A percentile compares a stretch with the other conserved stretches of the same genome.
Conservation (phyloP, 2,329 filamentous ascomycete species). For the Ascochyta lentis region DNA sequence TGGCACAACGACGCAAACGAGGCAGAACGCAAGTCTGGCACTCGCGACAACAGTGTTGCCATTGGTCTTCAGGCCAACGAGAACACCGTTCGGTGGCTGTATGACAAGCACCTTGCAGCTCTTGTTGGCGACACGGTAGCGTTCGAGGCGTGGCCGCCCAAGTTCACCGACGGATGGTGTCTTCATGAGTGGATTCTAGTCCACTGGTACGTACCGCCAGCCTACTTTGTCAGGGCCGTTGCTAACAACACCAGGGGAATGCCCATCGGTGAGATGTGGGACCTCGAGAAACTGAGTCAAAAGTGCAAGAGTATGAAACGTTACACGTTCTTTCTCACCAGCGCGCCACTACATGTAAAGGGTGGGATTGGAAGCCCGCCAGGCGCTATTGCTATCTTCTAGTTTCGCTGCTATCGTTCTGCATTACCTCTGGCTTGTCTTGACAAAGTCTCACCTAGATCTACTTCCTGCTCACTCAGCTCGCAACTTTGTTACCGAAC, state of each 20-base stretch:
- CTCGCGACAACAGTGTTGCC: conserved; percentile 40
- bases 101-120: conserved; percentile 45
- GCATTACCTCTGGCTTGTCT: no score
- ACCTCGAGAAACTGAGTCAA: conserved; percentile 58
- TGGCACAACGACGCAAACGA: conserved; percentile 42
- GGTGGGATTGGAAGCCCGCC: conserved; percentile 51
- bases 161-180: conserved; percentile 39
- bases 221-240: neutral
- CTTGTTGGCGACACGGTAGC: conserved; percentile 51
- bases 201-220: conserved; percentile 23
- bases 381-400: conserved; percentile 46
- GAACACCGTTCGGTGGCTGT: conserved; percentile 47
- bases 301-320: conserved; percentile 61
- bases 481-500: no score
- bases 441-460: neutral
- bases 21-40: conserved; percentile 37
- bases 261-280: conserved; percentile 48
- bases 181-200: conserved; percentile 44
- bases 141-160: conserved; percentile 48
- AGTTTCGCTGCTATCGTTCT: neutral
- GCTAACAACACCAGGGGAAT: conserved; percentile 5
- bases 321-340: conserved; percentile 69
- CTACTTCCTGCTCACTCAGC: neutral
- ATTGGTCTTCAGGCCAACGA: conserved; percentile 45
- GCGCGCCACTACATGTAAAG: conserved; percentile 64